A percentile compares a stretch with the other conserved stretches of the same genome.
Evolutionary conservation across 495 filamentous ascomycete genomes (phyloP).

Genomic region (Cercophora sp.): DNA sequence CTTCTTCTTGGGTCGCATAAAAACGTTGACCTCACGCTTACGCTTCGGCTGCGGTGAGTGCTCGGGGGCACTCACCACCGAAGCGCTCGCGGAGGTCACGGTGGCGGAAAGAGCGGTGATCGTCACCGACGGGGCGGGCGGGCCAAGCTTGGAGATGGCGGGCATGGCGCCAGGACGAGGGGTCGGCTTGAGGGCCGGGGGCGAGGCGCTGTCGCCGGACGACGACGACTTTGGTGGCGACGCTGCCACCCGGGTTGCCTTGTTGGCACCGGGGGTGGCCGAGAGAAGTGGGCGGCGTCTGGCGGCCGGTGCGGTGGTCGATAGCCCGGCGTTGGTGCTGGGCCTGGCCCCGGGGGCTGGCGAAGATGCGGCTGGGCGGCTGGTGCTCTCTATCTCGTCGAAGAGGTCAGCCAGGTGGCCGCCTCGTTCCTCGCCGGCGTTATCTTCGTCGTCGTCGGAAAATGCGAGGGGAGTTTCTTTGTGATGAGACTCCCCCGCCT

Average conservation of each 20-base stretch:
- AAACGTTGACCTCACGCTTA: background rate
- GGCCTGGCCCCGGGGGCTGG: background rate
- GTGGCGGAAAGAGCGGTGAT: background rate
- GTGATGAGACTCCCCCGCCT: background rate
- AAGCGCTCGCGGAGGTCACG: background rate
- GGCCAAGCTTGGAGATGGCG: background rate
- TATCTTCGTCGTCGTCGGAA: slow-evolving; percentile 19
- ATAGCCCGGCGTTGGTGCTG: background rate
- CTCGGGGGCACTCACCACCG: no score
- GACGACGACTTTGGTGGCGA: background rate
- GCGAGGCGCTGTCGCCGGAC: background rate
- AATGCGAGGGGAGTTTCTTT: slow-evolving; percentile 17
- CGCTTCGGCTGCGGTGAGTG: background rate
- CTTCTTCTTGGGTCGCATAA: slow-evolving; percentile 14
- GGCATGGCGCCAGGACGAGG: no score
- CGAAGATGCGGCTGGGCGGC: background rate
- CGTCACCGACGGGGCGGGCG: background rate
- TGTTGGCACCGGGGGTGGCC: slow-evolving; percentile 19
- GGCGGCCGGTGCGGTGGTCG: background rate
- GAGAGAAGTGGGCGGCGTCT: slow-evolving; percentile 9
- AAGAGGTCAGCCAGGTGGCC: slow-evolving; percentile 17
- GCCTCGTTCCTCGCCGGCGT: background rate
- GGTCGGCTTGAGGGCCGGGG: no score
- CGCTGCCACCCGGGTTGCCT: background rate
- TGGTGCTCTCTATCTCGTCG: slow-evolving; percentile 6